Percentiles rank a stretch among this genome's conserved stretches.
Conservation (phyloP, 129 eudicot genomes). For the Glebionis coronaria region DNA sequence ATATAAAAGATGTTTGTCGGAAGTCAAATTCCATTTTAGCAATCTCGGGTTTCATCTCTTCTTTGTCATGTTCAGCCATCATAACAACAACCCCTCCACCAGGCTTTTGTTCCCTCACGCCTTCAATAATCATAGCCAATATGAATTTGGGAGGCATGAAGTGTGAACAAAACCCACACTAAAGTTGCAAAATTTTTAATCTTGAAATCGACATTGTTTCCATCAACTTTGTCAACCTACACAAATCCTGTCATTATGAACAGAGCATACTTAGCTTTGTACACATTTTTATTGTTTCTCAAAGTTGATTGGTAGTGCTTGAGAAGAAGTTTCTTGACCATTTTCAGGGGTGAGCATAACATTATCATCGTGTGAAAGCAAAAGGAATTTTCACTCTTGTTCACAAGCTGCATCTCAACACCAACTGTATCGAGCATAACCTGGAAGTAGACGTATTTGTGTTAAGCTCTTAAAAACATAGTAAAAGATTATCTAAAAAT, state of each 20-base stretch:
- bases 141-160: constrained; percentile 84
- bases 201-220: constrained; percentile 69
- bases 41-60: no score
- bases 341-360: constrained; percentile 81
- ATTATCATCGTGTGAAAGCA: no score
- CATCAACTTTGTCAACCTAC: constrained; percentile 79
- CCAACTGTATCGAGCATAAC: constrained; percentile 98
- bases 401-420: constrained; percentile 78
- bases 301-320: no score
- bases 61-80: constrained; percentile 91
- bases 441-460: constrained; percentile 33
- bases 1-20: no score
- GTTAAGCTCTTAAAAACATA: not conserved
- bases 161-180: constrained; percentile 72
- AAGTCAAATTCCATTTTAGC: no score
- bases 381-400: constrained; percentile 63
- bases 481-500: no score
- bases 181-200: constrained; percentile 87
- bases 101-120: no score
- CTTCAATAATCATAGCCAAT: no score
- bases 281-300: no score
- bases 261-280: no score
- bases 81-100: constrained; percentile 89
- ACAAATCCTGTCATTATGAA: constrained; percentile 27
- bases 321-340: constrained; percentile 80